A percentile compares a stretch with the other conserved stretches of the same genome.
Evolutionary conservation across 140 eudicot species (phyloP).

Genomic region (Senecio squalidus): DNA sequence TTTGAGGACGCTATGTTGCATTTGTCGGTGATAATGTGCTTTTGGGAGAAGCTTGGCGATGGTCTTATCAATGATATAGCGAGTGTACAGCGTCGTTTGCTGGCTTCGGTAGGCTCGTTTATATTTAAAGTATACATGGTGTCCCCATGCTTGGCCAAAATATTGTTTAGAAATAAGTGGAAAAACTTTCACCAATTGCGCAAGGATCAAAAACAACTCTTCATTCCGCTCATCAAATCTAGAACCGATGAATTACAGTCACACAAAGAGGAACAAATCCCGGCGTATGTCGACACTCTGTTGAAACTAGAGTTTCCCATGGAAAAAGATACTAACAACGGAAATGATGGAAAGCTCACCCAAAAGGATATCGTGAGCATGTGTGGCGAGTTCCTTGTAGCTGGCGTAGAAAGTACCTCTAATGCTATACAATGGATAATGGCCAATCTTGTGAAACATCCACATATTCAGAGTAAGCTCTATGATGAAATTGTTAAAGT

Average conservation of each 20-base stretch:
- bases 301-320: background rate
- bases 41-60: slow-evolving; percentile 42
- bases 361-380: background rate
- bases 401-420: background rate
- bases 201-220: slow-evolving; percentile 9
- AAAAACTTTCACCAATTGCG: slow-evolving; percentile 19
- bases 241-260: background rate
- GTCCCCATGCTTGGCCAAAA: slow-evolving; percentile 27
- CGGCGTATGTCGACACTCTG: background rate
- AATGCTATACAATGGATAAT: slow-evolving; percentile 11
- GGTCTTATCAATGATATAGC: slow-evolving; percentile 27
- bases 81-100: background rate
- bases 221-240: slow-evolving; percentile 29
- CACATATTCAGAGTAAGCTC: background rate
- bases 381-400: background rate
- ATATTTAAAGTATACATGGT: slow-evolving; percentile 21
- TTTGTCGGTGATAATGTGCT: slow-evolving; percentile 36
- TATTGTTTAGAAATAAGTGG: slow-evolving; percentile 35
- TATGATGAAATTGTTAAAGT: background rate
- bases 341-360: background rate
- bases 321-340: background rate
- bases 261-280: background rate
- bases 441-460: slow-evolving; percentile 1
- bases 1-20: slow-evolving; percentile 33
- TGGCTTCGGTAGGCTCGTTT: background rate